Conservation (phyloP, 805 yeast genomes). For the Saccharomycopsis javanensis region DNA sequence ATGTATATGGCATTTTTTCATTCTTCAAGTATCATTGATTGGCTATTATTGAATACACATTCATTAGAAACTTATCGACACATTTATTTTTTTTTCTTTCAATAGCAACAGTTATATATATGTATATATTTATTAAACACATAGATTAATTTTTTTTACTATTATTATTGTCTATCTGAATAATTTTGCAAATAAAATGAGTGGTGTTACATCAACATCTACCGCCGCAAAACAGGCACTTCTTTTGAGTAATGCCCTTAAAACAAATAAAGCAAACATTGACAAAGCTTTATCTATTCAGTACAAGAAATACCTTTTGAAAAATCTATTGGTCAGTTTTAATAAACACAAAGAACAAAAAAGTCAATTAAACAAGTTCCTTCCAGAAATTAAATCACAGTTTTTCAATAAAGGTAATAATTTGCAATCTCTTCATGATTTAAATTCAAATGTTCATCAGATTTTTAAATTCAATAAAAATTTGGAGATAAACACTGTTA, state of each 20-base stretch:
- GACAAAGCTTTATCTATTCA: slow-evolving; percentile 2
- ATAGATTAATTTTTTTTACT: too few relatives aligned
- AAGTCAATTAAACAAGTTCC: slow-evolving; percentile 1
- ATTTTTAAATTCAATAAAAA: slow-evolving; percentile 15
- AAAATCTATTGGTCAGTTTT: slow-evolving; percentile 11
- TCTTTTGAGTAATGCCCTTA: slow-evolving; percentile 10
- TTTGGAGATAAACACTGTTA: slow-evolving; percentile 13
- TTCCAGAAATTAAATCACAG: slow-evolving; percentile 6
- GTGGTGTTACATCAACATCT: neutral
- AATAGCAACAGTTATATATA: too few relatives aligned
- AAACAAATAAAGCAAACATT: neutral
- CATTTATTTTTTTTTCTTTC: too few relatives aligned
- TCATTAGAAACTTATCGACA: neutral
- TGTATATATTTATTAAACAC: too few relatives aligned
- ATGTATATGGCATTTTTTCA: too few relatives aligned
- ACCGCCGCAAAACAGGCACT: slow-evolving; percentile 5
- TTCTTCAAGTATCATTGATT: neutral
- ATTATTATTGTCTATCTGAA: too few relatives aligned
- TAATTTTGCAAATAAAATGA: neutral
- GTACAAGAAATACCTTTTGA: slow-evolving; percentile 12
- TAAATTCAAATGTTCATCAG: slow-evolving; percentile 13
- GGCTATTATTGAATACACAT: neutral
- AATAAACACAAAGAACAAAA: slow-evolving; percentile 9
- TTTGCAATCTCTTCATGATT: slow-evolving; percentile 15
- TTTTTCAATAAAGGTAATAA: slow-evolving; percentile 13